A percentile compares a stretch with the other conserved stretches of the same genome.
phyloP scores from a whole-genome alignment of 2,329 filamentous ascomycete species.

The Diaporthe capsici region DNA sequence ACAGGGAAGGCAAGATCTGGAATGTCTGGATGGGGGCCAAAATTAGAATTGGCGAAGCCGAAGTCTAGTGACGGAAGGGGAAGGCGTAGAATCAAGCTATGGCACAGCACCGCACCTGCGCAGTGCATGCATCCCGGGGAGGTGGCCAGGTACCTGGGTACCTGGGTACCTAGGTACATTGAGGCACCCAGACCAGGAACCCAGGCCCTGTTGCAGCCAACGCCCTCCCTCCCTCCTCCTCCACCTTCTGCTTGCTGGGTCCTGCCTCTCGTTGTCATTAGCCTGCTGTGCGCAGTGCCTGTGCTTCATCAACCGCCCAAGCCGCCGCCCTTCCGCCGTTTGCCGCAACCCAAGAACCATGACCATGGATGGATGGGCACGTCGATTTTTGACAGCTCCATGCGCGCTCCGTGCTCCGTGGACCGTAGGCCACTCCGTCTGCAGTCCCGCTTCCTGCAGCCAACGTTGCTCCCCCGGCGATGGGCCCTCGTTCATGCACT shows the following conservation, averaged over 20 bases:
- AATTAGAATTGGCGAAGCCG: constrained; percentile 34
- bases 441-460: constrained; percentile 27
- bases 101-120: constrained; percentile 22
- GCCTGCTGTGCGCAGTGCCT: not conserved
- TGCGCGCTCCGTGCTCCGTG: constrained; percentile 7
- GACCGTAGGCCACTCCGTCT: not conserved
- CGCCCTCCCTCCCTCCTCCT: not conserved
- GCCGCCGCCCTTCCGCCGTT: constrained; percentile 17
- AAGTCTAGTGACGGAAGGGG: constrained; percentile 28
- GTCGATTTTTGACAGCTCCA: constrained; percentile 19
- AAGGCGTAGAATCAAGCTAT: constrained; percentile 18
- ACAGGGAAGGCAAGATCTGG: constrained; percentile 12
- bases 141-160: constrained; percentile 2
- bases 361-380: not conserved
- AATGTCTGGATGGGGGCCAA: constrained; percentile 28
- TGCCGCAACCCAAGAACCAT: constrained; percentile 14
- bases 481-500: constrained; percentile 34
- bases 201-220: constrained; percentile 12
- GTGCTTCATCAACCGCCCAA: constrained; percentile 33
- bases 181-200: not conserved
- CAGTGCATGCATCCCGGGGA: constrained; percentile 8
- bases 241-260: not conserved
- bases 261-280: not conserved
- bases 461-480: constrained; percentile 13
- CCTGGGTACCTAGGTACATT: not conserved